Conservation (phyloP, 148 eudicot genomes). For the Heliamphora exappendiculata region DNA sequence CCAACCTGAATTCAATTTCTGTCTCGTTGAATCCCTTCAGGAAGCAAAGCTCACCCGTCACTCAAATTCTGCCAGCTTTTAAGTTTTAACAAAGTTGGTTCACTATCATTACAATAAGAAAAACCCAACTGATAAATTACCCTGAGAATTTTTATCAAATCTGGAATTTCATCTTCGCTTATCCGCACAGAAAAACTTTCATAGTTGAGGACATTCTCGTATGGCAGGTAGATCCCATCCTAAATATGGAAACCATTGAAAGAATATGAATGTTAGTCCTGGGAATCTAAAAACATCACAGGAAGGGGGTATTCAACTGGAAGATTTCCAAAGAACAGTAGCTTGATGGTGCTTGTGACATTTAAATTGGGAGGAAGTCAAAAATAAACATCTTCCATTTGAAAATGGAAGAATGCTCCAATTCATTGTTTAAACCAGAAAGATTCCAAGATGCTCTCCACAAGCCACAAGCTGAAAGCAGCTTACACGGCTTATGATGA, state of each 20-base stretch:
- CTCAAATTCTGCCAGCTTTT: neutral
- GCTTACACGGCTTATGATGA: neutral
- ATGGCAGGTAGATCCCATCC: slow-evolving; percentile 96
- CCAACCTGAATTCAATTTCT: slow-evolving; percentile 71
- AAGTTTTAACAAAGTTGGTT: neutral
- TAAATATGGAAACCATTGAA: slow-evolving; percentile 19
- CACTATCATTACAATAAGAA: neutral
- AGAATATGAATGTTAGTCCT: neutral
- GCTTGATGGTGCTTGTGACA: neutral
- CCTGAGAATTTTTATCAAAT: slow-evolving; percentile 62
- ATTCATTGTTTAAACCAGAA: neutral
- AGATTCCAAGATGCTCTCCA: neutral
- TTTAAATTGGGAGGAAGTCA: neutral
- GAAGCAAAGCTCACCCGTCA: slow-evolving; percentile 1
- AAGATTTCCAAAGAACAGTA: neutral
- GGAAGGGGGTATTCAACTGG: neutral
- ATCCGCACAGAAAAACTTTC: slow-evolving; percentile 93
- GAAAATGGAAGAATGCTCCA: slow-evolving; percentile 3
- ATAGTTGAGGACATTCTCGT: slow-evolving; percentile 85
- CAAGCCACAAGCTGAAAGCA: neutral
- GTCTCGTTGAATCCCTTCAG: slow-evolving; percentile 72
- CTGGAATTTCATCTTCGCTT: slow-evolving; percentile 77
- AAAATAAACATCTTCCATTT: neutral
- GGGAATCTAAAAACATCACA: neutral
- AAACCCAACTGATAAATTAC: slow-evolving; percentile 24